Base-by-base conservation (phyloP, 2,329 filamentous ascomycete genomes). In the Colletotrichum graminicola region DNA sequence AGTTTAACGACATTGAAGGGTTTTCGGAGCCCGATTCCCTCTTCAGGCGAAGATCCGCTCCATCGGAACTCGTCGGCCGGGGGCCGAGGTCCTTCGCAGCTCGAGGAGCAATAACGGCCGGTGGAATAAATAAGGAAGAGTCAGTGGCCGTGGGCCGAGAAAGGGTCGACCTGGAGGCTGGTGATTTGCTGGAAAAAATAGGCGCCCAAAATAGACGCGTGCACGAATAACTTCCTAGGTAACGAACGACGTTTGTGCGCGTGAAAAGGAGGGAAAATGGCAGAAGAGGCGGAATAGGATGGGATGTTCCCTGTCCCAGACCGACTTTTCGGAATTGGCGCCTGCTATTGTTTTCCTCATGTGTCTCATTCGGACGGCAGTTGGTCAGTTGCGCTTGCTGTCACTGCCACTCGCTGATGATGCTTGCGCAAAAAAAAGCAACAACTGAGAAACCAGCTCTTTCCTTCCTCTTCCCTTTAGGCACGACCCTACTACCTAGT, bases 1-100 rank as follows among this genome's bases (percentile, higher is more conserved):
- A 57, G 57, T 54, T 63, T 55, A 67, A 59, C 68, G 64, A 71
- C 54, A 67, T 71, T 71, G 26, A 59, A 71, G 68, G 68, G 68
- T 60, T 55, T n/a, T 34, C 51, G 39, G 32, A 23, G 68, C 34
- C 52, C 64, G 59, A 21, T 71, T 55, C 29, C 54, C 51, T 43
- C 49, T 60, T 65, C 67, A 66, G 67, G 67, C 47, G 36, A 60
- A 47, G 67, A 66, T 54, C 67, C 52, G 43, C 7, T n/a, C 5
- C 39, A n/a, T 26, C 23, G 36, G 16, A 59, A 10, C 18, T 43
- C 55, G 26, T 11, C 12, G 34, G 55, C 36, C 23, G 16, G 36
- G n/a, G 56, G 36, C 23, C 54, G 16, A 1, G 5, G 54, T 56
- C 54, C 54, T 21, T 26, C 14, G 54, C 21, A 56, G 21, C 5